These are phyloP conservation scores for Clonostachys rosea DNA, from an alignment of 2,329 filamentous ascomycete species.

Conservation along the genomic window DNA sequence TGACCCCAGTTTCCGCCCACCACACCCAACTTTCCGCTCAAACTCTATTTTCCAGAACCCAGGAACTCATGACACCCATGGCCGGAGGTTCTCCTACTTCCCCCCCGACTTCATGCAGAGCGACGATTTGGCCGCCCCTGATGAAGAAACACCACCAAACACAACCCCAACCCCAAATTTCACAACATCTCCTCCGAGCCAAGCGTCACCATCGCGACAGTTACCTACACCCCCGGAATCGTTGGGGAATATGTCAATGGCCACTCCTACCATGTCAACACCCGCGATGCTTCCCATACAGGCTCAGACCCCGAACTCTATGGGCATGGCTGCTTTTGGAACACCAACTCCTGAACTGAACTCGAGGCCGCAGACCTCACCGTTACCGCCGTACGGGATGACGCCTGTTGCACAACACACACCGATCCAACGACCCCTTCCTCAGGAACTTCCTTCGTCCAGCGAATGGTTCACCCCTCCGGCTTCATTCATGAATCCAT, in stretches of 20 bases:
- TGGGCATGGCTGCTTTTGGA: background rate
- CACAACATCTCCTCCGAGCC: slow-evolving; percentile 16
- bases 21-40: slow-evolving; percentile 56
- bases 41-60: slow-evolving; percentile 64
- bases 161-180: slow-evolving; percentile 17
- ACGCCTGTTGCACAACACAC: slow-evolving; percentile 21
- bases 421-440: slow-evolving; percentile 34
- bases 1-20: slow-evolving; percentile 31
- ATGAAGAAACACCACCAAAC: slow-evolving; percentile 26
- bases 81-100: slow-evolving; percentile 59
- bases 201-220: slow-evolving; percentile 16
- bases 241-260: slow-evolving; percentile 20
- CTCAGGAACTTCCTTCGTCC: slow-evolving; percentile 24
- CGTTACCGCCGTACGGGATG: slow-evolving; percentile 3
- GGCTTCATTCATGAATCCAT: slow-evolving; percentile 47
- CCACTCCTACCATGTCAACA: slow-evolving; percentile 30
- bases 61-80: slow-evolving; percentile 44
- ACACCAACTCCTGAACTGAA: background rate
- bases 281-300: slow-evolving; percentile 23
- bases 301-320: background rate
- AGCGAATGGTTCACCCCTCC: slow-evolving; percentile 51
- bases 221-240: slow-evolving; percentile 41
- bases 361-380: slow-evolving; percentile 1
- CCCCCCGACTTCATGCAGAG: slow-evolving; percentile 46
- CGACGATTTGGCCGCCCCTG: slow-evolving; percentile 18